These are phyloP conservation scores for Pyrenophora graminea DNA, from an alignment of 2,329 filamentous ascomycete species.

Conservation along the genomic window DNA sequence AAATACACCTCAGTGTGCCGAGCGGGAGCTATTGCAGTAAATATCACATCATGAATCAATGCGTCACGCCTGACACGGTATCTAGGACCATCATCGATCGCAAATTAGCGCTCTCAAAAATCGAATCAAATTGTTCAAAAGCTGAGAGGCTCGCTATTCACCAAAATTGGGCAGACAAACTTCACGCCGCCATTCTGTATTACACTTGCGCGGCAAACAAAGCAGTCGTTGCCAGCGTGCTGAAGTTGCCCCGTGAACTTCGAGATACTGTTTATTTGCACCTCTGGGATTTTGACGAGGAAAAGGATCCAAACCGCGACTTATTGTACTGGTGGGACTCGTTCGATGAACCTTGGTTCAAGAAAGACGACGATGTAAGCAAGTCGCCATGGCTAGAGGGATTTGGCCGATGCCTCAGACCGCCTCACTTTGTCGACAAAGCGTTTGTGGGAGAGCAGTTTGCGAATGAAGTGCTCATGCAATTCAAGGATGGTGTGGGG, in stretches of 20 bases:
- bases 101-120: neutral
- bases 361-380: neutral
- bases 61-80: neutral
- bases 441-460: constrained; percentile 3
- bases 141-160: neutral
- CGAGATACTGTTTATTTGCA: constrained; percentile 9
- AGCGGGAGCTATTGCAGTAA: constrained; percentile 2
- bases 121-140: neutral
- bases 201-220: constrained; percentile 3
- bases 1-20: neutral
- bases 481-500: constrained; percentile 4
- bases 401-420: neutral
- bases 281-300: constrained; percentile 1
- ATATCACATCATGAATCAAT: neutral
- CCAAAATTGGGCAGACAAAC: neutral
- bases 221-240: constrained; percentile 2
- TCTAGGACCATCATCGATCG: neutral
- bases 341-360: constrained; percentile 10
- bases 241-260: constrained; percentile 10
- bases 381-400: neutral
- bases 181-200: constrained; percentile 2
- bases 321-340: constrained; percentile 11
- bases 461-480: constrained; percentile 5
- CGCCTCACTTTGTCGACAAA: constrained; percentile 13
- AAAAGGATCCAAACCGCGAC: neutral